Evolutionary conservation across 1,284 basidiomycete species (phyloP), one percentile per base, ranked within the genome.

Genomic region (Pterulicium gracile): DNA sequence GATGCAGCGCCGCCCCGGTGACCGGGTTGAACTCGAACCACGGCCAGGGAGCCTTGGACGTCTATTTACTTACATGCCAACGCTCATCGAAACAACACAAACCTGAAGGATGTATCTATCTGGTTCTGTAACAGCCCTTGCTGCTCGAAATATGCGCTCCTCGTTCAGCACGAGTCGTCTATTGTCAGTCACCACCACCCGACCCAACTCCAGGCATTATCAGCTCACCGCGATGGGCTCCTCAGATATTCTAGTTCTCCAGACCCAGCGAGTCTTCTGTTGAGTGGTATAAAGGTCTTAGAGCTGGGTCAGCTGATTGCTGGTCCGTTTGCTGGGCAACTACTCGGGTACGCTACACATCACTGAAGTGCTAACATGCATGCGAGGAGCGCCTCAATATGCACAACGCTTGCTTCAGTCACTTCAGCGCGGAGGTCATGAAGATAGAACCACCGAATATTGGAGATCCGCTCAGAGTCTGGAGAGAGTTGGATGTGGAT

Each of bases 281-380:
- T 83, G 7, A 63, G 73, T 2, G 79, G 79, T 2, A 57, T 83
- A 41, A 74, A 78, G n/a, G 74, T 84, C 3, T 63, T 83, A 3
- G 81, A 84, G 51, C 64, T 84, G 20, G 81, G 81, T 1, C 80
- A 84, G 51, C 64, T 82, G 13, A 78, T 84, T 47, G 80, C 81
- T 1, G 81, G 80, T 3, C 81, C 81, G 2, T 83, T 84, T 58
- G 79, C 77, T 24, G 81, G 81, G 0, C 81, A 84, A 48, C 62
- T 84, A 12, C 71, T 84, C 3, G 79, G 77, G 79, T 81, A 58
- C 46, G 63, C 54, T 1, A 4, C 21, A 5, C n/a, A 13, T 15
- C 22, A 15, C 20, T 18, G 15, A 49, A 12, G 3, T 23, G 35
- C 14, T n/a, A 13, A 10, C 19, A 17, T n/a, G 35, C 3, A 19